phyloP scores from a whole-genome alignment of 306 rosid species.

The Malus sieversii region DNA sequence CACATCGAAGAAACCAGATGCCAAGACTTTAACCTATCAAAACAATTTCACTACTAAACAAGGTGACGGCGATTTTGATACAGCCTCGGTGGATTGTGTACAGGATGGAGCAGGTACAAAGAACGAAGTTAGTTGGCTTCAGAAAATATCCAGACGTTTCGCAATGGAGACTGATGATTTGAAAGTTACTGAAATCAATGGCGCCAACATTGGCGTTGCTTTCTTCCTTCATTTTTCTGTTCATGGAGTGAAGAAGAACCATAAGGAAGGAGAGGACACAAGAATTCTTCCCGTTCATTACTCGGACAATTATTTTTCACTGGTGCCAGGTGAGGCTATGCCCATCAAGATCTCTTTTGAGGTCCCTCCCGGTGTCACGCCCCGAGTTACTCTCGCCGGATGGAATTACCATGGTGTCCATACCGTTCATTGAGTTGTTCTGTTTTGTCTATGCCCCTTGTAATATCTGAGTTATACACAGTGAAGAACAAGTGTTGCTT shows the following conservation, averaged over 20 bases:
- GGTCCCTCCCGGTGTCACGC: constrained; percentile 63
- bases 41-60: constrained; percentile 28
- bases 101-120: constrained; percentile 20
- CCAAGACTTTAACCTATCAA: constrained; percentile 25
- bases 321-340: constrained; percentile 62
- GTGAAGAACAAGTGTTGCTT: background rate
- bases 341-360: constrained; percentile 56
- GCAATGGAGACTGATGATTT: constrained; percentile 27
- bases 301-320: constrained; percentile 78
- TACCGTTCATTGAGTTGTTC: constrained; percentile 6
- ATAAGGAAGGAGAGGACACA: constrained; percentile 65
- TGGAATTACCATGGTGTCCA: constrained; percentile 56
- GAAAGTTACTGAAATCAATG: constrained; percentile 42
- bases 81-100: constrained; percentile 19
- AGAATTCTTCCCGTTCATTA: constrained; percentile 90
- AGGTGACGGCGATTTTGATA: constrained; percentile 28
- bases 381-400: constrained; percentile 56
- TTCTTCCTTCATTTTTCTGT: constrained; percentile 84
- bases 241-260: constrained; percentile 42
- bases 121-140: constrained; percentile 24
- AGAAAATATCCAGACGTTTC: constrained; percentile 34
- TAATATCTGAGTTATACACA: background rate
- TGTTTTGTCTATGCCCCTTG: background rate
- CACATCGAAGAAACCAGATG: constrained; percentile 40
- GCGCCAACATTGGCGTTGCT: constrained; percentile 48